phyloP scores from a whole-genome alignment of 2,329 filamentous ascomycete species.

The Sporothrix curviconia region DNA sequence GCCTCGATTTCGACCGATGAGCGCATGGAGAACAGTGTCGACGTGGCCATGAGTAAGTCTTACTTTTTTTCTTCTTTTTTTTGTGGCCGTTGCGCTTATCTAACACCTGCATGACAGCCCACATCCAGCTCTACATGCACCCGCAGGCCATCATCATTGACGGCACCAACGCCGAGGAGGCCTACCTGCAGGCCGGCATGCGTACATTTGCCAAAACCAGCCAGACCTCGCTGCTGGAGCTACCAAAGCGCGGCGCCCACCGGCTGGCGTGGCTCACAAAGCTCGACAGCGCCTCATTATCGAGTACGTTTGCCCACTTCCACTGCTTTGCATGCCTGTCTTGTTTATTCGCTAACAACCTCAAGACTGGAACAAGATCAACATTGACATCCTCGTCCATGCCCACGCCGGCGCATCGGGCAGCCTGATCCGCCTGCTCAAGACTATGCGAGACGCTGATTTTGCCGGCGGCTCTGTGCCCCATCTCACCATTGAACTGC shows the following conservation, averaged over 20 bases:
- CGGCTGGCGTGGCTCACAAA: constrained; percentile 70
- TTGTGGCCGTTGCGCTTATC: background rate
- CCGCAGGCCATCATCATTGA: constrained; percentile 74
- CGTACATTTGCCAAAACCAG: constrained; percentile 46
- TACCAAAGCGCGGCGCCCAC: constrained; percentile 58
- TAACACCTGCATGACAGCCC: constrained; percentile 34
- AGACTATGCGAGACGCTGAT: constrained; percentile 68
- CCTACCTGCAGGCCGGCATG: constrained; percentile 58
- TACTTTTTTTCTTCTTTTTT: background rate
- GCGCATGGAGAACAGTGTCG: constrained; percentile 60
- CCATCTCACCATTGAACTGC: constrained; percentile 78
- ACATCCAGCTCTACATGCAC: constrained; percentile 67
- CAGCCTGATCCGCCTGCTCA: constrained; percentile 67
- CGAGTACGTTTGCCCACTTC: constrained; percentile 44
- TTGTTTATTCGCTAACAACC: background rate
- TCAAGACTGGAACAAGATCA: constrained; percentile 70
- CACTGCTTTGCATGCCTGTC: too few relatives aligned
- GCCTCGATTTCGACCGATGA: constrained; percentile 60
- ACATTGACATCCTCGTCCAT: constrained; percentile 78
- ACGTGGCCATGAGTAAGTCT: constrained; percentile 55
- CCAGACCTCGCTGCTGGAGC: constrained; percentile 61
- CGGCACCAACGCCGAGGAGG: constrained; percentile 58
- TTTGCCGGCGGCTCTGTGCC: constrained; percentile 64
- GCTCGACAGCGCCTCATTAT: constrained; percentile 66
- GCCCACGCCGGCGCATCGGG: constrained; percentile 65